Evolutionary conservation across 1,284 basidiomycete species (phyloP).

Genomic region (Thelephora terrestris): DNA sequence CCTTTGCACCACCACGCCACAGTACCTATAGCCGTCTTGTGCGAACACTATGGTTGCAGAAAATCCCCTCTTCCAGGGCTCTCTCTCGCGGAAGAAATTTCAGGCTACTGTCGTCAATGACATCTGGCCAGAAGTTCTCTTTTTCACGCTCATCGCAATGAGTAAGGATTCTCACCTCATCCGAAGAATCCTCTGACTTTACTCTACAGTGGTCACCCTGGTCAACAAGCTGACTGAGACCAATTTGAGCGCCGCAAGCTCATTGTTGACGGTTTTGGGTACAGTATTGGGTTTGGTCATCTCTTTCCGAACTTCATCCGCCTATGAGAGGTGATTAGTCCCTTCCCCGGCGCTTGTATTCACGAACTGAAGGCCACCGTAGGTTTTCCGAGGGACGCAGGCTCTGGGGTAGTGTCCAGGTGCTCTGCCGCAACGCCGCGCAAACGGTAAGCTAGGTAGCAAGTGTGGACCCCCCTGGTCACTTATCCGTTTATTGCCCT

Average conservation of each 20-base stretch:
- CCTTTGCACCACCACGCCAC: too few relatives aligned
- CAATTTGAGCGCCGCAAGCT: constrained; percentile 32
- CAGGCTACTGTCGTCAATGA: constrained; percentile 53
- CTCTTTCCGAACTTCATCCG: constrained; percentile 37
- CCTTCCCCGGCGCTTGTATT: not conserved
- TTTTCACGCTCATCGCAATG: constrained; percentile 43
- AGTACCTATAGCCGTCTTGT: too few relatives aligned
- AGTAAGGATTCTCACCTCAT: constrained; percentile 27
- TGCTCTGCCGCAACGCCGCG: constrained; percentile 42
- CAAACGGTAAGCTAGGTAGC: constrained; percentile 31
- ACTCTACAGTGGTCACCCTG: constrained; percentile 37
- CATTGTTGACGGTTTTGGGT: constrained; percentile 32
- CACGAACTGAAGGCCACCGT: not conserved
- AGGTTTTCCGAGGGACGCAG: constrained; percentile 55
- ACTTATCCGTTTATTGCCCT: too few relatives aligned
- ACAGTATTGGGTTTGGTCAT: constrained; percentile 31
- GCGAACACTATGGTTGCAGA: constrained; percentile 16
- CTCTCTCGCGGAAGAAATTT: constrained; percentile 34
- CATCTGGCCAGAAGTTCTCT: constrained; percentile 50
- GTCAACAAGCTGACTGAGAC: constrained; percentile 36
- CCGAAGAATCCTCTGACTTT: constrained; percentile 2
- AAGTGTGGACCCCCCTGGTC: not conserved
- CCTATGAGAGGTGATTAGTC: constrained; percentile 49
- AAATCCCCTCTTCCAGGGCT: constrained; percentile 20
- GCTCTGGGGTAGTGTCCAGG: constrained; percentile 51